Evolutionary conservation across 768 basidiomycete genomes (phyloP).

Genomic region (Tylopilus balloui): DNA sequence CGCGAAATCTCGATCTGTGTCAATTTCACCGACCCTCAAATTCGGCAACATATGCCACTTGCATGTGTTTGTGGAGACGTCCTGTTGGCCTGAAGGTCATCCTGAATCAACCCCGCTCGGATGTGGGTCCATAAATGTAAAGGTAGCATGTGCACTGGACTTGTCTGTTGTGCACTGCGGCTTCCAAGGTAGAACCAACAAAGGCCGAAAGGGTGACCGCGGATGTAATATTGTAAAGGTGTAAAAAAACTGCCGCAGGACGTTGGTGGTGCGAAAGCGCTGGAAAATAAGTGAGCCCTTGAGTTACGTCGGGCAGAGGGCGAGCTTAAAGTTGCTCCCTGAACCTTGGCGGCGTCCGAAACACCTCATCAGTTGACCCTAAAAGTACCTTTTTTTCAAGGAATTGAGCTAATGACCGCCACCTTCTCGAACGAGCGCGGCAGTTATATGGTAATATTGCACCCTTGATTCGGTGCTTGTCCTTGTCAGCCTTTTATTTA

Average conservation of each 20-base stretch:
- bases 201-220: not conserved
- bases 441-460: conserved; percentile 4
- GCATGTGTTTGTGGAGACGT: conserved; percentile 3
- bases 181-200: not conserved
- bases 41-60: not conserved
- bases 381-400: not conserved
- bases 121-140: not conserved
- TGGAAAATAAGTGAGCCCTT: not conserved
- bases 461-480: not conserved
- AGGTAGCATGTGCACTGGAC: not conserved
- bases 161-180: not conserved
- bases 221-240: not conserved
- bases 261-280: conserved; percentile 2
- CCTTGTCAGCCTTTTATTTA: too few relatives aligned
- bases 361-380: not conserved
- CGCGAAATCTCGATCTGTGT: not conserved
- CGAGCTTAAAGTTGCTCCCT: not conserved
- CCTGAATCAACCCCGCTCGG: not conserved
- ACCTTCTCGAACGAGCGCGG: conserved; percentile 7
- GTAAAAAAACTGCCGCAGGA: conserved; percentile 5
- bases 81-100: conserved; percentile 1
- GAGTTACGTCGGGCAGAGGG: not conserved
- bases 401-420: conserved; percentile 11
- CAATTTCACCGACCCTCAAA: not conserved
- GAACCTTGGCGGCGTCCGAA: conserved; percentile 1